Evolutionary conservation across 2,329 filamentous ascomycete species (phyloP).

Genomic region (Colletotrichum costaricense): DNA sequence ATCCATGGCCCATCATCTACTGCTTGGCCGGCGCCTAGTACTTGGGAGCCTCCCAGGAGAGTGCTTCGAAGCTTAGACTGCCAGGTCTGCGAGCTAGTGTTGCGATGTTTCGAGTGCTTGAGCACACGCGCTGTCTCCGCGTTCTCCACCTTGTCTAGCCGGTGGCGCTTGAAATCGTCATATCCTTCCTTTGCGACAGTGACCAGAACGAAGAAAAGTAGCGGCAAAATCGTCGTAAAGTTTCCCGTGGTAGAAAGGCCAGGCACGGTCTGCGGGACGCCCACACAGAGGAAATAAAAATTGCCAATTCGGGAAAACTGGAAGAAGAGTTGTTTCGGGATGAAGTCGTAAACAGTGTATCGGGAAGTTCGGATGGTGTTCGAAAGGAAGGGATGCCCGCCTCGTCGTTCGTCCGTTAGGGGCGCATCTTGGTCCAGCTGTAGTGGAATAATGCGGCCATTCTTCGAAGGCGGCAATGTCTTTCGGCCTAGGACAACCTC

Average conservation of each 20-base stretch:
- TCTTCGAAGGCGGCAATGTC: conserved; percentile 76
- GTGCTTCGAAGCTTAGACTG: conserved; percentile 11
- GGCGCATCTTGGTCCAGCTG: conserved; percentile 50
- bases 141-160: conserved; percentile 86
- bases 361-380: conserved; percentile 83
- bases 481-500: conserved; percentile 71
- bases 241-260: conserved; percentile 80
- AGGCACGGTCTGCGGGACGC: conserved; percentile 83
- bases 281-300: conserved; percentile 87
- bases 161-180: conserved; percentile 84
- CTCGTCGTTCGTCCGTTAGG: conserved; percentile 62
- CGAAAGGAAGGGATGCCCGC: conserved; percentile 58
- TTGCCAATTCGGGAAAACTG: conserved; percentile 90
- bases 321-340: conserved; percentile 86
- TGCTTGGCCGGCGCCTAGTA: conserved; percentile 55
- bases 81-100: not conserved
- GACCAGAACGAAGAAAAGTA: conserved; percentile 81
- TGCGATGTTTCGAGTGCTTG: conserved; percentile 26
- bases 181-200: conserved; percentile 90
- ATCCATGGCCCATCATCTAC: conserved; percentile 59
- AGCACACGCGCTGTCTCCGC: conserved; percentile 58
- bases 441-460: conserved; percentile 69
- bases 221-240: conserved; percentile 79
- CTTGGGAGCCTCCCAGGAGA: conserved; percentile 43
- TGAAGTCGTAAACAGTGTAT: conserved; percentile 86